A percentile compares a stretch with the other conserved stretches of the same genome.
These are phyloP conservation scores for Zasmidium cellare DNA, from an alignment of 2,329 filamentous ascomycete genomes.

Conservation along the genomic window DNA sequence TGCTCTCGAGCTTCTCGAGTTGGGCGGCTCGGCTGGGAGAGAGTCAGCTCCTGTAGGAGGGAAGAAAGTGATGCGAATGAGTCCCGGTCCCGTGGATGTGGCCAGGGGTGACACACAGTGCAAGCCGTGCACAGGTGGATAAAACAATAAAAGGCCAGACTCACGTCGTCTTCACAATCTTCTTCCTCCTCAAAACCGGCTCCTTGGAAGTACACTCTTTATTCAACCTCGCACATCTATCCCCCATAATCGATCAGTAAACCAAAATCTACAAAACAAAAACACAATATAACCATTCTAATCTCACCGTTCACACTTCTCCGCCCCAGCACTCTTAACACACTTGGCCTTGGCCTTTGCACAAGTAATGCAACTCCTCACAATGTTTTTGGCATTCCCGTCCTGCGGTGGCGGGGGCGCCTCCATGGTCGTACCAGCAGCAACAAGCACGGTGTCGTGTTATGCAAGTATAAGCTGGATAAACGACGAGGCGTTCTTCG, in stretches of 20 bases:
- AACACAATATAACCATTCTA: neutral
- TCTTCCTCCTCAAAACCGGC: constrained; percentile 27
- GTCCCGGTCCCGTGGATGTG: neutral
- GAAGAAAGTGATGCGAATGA: neutral
- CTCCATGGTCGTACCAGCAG: constrained; percentile 2
- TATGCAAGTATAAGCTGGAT: neutral
- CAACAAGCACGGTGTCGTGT: neutral
- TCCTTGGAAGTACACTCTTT: constrained; percentile 34
- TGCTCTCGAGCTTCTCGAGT: constrained; percentile 35
- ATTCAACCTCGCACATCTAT: constrained; percentile 32
- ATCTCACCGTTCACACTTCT: constrained; percentile 30
- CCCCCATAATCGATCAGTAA: neutral
- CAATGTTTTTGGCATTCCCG: constrained; percentile 9
- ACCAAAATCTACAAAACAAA: neutral
- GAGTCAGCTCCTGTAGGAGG: neutral
- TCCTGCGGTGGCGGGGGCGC: neutral
- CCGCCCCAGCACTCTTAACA: constrained; percentile 24
- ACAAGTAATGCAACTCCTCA: constrained; percentile 31
- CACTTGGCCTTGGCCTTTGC: constrained; percentile 37
- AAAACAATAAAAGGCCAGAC: constrained; percentile 7
- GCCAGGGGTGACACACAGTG: neutral
- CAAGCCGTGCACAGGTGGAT: neutral
- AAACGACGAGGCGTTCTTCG: neutral
- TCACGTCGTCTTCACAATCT: constrained; percentile 32
- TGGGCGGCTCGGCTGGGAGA: constrained; percentile 32